These are phyloP conservation scores for Pueraria montana DNA, from an alignment of 306 rosid genomes.

Conservation along the genomic window DNA sequence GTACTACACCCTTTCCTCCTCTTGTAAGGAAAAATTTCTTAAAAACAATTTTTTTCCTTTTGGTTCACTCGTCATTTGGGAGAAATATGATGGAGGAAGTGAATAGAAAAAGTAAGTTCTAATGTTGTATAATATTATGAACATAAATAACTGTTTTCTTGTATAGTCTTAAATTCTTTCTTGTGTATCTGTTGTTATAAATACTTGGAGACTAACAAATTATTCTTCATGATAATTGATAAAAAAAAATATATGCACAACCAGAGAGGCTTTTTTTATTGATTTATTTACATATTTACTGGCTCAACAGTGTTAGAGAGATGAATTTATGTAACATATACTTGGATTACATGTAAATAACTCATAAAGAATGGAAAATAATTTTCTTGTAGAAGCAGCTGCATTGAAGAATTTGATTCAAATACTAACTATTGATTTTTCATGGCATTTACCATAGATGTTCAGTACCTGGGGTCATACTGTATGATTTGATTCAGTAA, in stretches of 20 bases:
- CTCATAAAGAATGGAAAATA: too few relatives aligned
- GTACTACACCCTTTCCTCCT: not conserved
- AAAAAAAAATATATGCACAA: slow-evolving; percentile 17
- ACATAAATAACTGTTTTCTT: not conserved
- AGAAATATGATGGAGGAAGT: slow-evolving; percentile 18
- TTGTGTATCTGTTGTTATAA: not conserved
- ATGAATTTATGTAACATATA: not conserved
- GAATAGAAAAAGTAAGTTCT: not conserved
- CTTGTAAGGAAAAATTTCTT: not conserved
- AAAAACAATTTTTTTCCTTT: not conserved
- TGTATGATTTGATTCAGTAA: slow-evolving; percentile 16
- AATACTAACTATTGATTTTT: slow-evolving; percentile 3
- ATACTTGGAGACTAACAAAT: slow-evolving; percentile 8
- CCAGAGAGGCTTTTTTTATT: not conserved
- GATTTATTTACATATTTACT: slow-evolving; percentile 26
- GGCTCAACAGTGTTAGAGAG: slow-evolving; percentile 38
- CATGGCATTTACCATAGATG: slow-evolving; percentile 14
- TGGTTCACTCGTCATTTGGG: not conserved
- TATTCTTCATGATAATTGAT: slow-evolving; percentile 1
- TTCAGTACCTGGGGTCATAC: slow-evolving; percentile 25
- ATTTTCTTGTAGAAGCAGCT: not conserved
- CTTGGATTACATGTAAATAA: slow-evolving; percentile 14
- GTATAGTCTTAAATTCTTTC: not conserved
- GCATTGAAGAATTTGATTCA: not conserved
- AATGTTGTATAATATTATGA: not conserved